Percentiles rank a stretch among this genome's conserved stretches.
Evolutionary conservation across 2,329 filamentous ascomycete species (phyloP).

Genomic region (Pseudogymnoascus sp.): DNA sequence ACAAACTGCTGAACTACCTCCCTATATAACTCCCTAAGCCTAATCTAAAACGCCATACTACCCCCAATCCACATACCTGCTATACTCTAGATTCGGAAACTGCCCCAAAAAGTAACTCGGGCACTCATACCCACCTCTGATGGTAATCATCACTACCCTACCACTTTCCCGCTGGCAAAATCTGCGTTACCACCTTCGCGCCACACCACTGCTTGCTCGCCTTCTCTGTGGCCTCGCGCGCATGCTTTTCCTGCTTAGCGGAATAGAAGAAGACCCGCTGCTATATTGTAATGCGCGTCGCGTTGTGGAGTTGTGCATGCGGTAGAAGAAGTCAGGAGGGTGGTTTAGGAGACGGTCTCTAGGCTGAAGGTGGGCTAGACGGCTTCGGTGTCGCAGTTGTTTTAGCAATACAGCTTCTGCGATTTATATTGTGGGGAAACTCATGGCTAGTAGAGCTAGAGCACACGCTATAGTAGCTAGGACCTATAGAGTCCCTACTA

Average conservation of each 20-base stretch:
- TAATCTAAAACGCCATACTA: no score
- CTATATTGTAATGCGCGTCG: conserved; percentile 79
- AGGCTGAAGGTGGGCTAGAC: conserved; percentile 84
- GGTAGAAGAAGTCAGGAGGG: conserved; percentile 96
- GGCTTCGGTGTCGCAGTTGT: conserved; percentile 73
- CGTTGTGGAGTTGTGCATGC: conserved; percentile 95
- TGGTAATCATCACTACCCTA: conserved; percentile 96
- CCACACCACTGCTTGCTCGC: conserved; percentile 82
- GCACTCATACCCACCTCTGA: conserved; percentile 89
- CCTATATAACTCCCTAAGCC: no score
- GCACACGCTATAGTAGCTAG: conserved; percentile 77
- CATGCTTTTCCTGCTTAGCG: conserved; percentile 70
- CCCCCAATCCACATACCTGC: not conserved
- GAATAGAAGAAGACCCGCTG: conserved; percentile 79
- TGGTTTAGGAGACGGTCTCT: conserved; percentile 62
- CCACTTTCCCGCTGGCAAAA: conserved; percentile 74
- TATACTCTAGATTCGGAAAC: conserved; percentile 48
- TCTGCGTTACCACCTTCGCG: conserved; percentile 62
- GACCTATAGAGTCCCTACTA: conserved; percentile 66
- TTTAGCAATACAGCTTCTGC: conserved; percentile 4
- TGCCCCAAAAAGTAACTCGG: conserved; percentile 60
- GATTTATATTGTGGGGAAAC: conserved; percentile 30
- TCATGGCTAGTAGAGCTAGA: conserved; percentile 74
- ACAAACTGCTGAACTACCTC: no score
- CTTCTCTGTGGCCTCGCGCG: conserved; percentile 67